Evolutionary conservation across 2,329 filamentous ascomycete genomes (phyloP).

Genomic region (Sporothrix globosa): DNA sequence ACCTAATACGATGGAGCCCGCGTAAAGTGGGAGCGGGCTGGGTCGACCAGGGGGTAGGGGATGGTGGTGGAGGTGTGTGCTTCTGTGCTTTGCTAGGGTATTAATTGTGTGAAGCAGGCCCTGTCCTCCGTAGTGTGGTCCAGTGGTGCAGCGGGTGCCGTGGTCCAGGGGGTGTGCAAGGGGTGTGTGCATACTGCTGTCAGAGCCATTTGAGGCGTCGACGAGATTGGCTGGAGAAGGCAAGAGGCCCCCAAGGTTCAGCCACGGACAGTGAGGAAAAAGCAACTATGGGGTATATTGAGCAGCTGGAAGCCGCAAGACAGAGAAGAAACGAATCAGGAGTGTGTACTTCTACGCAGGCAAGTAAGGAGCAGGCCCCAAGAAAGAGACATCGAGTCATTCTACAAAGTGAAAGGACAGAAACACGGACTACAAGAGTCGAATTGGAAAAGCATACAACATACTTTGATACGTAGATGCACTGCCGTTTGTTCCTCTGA

Average conservation of each 20-base stretch:
- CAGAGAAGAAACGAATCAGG: neutral
- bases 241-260: constrained; percentile 17
- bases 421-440: neutral
- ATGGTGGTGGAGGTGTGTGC: constrained; percentile 39
- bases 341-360: neutral
- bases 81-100: constrained; percentile 10
- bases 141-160: neutral
- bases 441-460: neutral
- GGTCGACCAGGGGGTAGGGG: constrained; percentile 26
- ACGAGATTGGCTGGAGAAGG: constrained; percentile 25
- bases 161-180: constrained; percentile 45
- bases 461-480: neutral
- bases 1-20: constrained; percentile 35
- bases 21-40: constrained; percentile 36
- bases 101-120: constrained; percentile 40
- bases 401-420: neutral
- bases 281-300: constrained; percentile 6
- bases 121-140: neutral
- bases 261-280: constrained; percentile 33
- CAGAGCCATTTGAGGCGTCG: constrained; percentile 9
- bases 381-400: neutral
- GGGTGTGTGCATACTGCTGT: constrained; percentile 23
- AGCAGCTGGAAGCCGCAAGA: constrained; percentile 2
- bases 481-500: neutral
- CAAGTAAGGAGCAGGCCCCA: neutral